These are phyloP conservation scores for Lasiodiplodia sp. DNA, from an alignment of 2,329 filamentous ascomycete species.

Conservation along the genomic window DNA sequence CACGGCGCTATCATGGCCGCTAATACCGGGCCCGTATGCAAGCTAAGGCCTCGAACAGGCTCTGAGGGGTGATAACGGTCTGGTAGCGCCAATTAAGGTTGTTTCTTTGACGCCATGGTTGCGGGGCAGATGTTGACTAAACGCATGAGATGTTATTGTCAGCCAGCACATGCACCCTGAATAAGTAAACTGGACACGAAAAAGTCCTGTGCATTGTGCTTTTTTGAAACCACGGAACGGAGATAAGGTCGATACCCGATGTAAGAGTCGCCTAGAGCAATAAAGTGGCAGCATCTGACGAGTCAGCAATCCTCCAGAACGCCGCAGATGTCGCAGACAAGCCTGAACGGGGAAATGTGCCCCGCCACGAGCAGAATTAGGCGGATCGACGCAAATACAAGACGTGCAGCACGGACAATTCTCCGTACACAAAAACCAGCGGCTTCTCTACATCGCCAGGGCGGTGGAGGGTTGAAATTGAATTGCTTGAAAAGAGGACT, in stretches of 20 bases:
- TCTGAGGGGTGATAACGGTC: background rate
- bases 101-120: background rate
- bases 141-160: background rate
- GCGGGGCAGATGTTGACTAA: constrained; percentile 4
- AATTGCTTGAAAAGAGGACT: background rate
- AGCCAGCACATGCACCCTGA: background rate
- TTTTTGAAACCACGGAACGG: background rate
- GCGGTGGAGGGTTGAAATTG: background rate
- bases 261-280: background rate
- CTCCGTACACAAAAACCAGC: background rate
- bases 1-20: background rate
- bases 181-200: background rate
- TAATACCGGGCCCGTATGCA: background rate
- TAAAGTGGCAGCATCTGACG: background rate
- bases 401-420: background rate
- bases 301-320: background rate
- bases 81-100: background rate
- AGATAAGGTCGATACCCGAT: background rate
- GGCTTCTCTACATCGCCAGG: background rate
- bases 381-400: background rate
- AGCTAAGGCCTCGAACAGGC: background rate
- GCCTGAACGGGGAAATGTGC: background rate
- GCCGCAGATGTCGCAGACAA: background rate
- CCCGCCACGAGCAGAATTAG: background rate
- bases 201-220: background rate